Base-by-base conservation (phyloP, 176 grass and related monocot species). In the Lolium multiflorum region DNA sequence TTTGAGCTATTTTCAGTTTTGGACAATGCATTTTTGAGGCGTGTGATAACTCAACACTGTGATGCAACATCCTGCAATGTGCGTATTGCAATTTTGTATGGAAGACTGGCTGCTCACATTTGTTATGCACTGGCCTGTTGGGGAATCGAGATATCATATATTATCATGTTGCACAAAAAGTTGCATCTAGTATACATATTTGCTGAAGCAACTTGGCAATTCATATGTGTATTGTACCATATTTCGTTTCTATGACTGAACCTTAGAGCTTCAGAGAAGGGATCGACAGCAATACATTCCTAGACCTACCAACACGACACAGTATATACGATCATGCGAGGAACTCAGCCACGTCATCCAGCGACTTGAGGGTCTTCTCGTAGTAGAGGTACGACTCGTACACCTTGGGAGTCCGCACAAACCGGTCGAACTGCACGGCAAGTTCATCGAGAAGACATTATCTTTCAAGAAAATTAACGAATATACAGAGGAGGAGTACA, bases 381-480 rank as follows among this genome's bases (percentile, higher is more conserved):
- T 98, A 98, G 91, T 83, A 98, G 77, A 96, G 81, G 70, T 98
- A 98, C 20, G 93, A 92, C 71, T 98, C 96, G 26, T 96, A 94
- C 69, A 98, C 93, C 84, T 98, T 98, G 3, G 96, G 93, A 2
- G 88, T 75, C 37, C 93, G 90, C 58, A 98, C 89, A 59, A 90
- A 95, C 9, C 81, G 86, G 26, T 98, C 96, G 61, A 98, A 78
- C 93, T 98, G 86, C 89, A 89, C 62, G 20, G 1, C 21, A 61
- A 15, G 2, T 1, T 26, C 67, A 58, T 35, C 16, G 0, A 7
- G 12, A 65, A 43, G 5, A 22, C 18, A 74, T 50, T 20, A 75
- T 17, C 13, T 75, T 10, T 56, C 1, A 22, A 83, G 24, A 16
- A 69, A 48, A 71, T 35, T 7, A 91, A 48, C 43, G 62, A 44